Percentiles rank a stretch among this genome's conserved stretches.
Conservation (phyloP, 129 eudicot genomes). For the Lonicera japonica region DNA sequence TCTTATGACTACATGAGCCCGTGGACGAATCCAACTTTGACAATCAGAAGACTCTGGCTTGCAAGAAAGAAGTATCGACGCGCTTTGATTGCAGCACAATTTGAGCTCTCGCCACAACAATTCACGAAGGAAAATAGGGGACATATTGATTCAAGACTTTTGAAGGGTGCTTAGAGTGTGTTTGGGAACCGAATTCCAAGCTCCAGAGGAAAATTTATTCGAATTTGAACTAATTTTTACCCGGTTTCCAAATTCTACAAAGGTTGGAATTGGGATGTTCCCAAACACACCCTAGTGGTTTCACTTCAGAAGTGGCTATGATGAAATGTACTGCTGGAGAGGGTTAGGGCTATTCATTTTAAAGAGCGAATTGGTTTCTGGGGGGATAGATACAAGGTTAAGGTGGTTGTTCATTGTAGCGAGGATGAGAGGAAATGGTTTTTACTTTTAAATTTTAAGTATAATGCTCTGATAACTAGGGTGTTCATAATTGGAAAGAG, state of each 20-base stretch:
- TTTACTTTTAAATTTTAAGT: background rate
- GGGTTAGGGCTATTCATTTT: too few relatives aligned
- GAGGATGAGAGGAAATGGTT: background rate
- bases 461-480: background rate
- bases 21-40: background rate
- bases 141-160: too few relatives aligned
- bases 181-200: too few relatives aligned
- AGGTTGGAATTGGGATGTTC: too few relatives aligned
- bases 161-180: too few relatives aligned
- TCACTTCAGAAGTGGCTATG: too few relatives aligned
- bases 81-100: too few relatives aligned
- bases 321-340: too few relatives aligned
- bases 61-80: background rate
- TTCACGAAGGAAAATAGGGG: background rate
- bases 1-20: slow-evolving; percentile 46
- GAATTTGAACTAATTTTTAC: too few relatives aligned
- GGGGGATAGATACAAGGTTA: background rate
- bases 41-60: background rate
- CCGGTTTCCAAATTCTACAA: too few relatives aligned
- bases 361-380: background rate
- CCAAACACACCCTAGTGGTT: too few relatives aligned
- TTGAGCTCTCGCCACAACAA: background rate
- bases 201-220: too few relatives aligned
- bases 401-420: background rate
- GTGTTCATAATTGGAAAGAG: background rate